Conservation (phyloP, 208 protist species). For the Endotrypanum monterogeii region DNA sequence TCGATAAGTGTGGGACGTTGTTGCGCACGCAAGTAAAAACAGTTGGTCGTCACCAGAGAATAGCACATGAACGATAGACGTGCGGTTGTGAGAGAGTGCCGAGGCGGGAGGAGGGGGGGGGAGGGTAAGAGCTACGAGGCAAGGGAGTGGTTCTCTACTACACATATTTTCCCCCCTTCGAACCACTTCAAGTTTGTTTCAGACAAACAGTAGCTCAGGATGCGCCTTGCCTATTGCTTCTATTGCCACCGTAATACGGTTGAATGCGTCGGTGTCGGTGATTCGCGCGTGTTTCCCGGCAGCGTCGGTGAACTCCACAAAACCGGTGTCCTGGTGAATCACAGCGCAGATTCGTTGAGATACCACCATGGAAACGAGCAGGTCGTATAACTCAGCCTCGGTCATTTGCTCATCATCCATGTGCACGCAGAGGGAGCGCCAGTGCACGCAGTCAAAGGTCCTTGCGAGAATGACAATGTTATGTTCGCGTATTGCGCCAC, state of each 20-base stretch:
- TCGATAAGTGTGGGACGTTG: background rate
- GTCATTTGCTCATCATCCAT: conserved; percentile 27
- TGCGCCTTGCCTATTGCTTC: background rate
- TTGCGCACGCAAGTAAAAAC: background rate
- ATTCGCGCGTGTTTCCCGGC: background rate
- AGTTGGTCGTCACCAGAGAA: background rate
- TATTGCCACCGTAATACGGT: conserved; percentile 11
- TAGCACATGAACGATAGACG: background rate
- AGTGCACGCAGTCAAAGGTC: conserved; percentile 28
- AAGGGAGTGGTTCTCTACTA: too few species aligned
- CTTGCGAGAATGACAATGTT: conserved; percentile 28
- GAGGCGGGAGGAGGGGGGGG: too few species aligned
- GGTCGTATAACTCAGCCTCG: conserved; percentile 24
- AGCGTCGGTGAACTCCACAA: conserved; percentile 21
- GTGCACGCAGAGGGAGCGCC: conserved; percentile 28
- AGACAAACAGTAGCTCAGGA: conserved; percentile 11
- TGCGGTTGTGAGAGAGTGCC: background rate
- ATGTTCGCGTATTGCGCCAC: conserved; percentile 26
- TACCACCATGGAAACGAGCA: conserved; percentile 27
- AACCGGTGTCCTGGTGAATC: conserved; percentile 34
- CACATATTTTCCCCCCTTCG: background rate
- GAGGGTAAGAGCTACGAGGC: background rate
- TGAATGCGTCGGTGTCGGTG: conserved; percentile 23
- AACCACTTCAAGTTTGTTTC: background rate
- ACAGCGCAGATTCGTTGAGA: conserved; percentile 10